A percentile compares a stretch with the other conserved stretches of the same genome.
phyloP scores from a whole-genome alignment of 139 green algal species.

The Tetradesmus lagerheimii region DNA sequence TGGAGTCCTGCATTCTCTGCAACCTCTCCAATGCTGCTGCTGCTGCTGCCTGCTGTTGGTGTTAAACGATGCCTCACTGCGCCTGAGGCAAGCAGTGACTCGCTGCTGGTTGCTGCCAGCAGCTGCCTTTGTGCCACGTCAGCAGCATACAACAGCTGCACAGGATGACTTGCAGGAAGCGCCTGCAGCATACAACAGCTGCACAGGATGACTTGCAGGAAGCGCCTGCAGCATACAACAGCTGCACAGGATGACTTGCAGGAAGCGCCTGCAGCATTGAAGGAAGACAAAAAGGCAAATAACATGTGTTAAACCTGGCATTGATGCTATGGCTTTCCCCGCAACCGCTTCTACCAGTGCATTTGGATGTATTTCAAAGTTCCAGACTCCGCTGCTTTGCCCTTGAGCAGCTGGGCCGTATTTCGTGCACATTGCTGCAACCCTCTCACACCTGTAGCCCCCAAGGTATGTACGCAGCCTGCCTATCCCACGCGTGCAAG shows the following conservation, averaged over 20 bases:
- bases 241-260: neutral
- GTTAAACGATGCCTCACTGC: neutral
- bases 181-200: neutral
- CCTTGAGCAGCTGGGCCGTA: too few species aligned
- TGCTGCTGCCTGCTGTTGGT: neutral
- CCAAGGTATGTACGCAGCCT: conserved; percentile 44
- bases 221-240: conserved; percentile 6
- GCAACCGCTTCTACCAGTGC: too few species aligned
- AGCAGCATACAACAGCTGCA: neutral
- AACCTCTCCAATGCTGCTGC: neutral
- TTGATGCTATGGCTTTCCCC: too few species aligned
- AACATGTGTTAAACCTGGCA: too few species aligned
- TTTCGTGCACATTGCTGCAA: too few species aligned
- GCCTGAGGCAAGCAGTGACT: neutral
- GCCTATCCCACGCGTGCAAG: conserved; percentile 25
- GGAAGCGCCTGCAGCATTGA: neutral
- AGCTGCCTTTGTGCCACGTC: too few species aligned
- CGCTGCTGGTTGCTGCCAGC: neutral
- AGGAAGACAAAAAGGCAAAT: neutral
- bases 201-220: too few species aligned
- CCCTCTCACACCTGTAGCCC: neutral
- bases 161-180: neutral
- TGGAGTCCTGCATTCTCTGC: too few species aligned
- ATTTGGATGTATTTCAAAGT: too few species aligned
- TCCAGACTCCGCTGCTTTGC: too few species aligned